Conservation (phyloP, 805 yeast species). For the Kazachstania martiniae region DNA sequence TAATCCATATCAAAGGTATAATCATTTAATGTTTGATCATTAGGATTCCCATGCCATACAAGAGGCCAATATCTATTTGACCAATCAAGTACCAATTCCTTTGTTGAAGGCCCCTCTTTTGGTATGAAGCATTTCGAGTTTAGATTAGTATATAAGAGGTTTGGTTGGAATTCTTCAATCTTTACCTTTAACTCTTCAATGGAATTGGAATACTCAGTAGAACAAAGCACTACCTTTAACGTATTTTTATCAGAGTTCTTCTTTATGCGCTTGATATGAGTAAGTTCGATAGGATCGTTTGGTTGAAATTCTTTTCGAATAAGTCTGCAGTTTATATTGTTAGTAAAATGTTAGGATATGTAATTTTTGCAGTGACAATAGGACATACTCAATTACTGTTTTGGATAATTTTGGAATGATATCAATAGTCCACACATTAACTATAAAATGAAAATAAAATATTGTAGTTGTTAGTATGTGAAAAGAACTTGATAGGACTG, state of each 20-base stretch:
- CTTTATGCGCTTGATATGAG: conserved; percentile 44
- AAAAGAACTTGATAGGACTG: no score
- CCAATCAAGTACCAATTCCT: conserved; percentile 60
- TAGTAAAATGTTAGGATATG: background rate
- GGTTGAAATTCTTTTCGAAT: conserved; percentile 19
- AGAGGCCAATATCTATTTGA: conserved; percentile 70
- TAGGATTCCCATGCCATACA: conserved; percentile 89
- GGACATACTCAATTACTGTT: conserved; percentile 15
- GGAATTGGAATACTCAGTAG: conserved; percentile 27
- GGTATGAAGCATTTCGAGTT: conserved; percentile 37
- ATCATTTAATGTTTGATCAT: conserved; percentile 55
- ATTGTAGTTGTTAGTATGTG: background rate
- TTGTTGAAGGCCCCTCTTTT: conserved; percentile 51
- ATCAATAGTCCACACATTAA: conserved; percentile 39
- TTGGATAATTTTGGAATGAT: conserved; percentile 31
- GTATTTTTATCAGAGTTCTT: conserved; percentile 19
- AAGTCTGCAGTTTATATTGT: conserved; percentile 6
- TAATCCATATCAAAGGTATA: conserved; percentile 37
- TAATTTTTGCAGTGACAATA: background rate
- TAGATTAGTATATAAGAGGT: conserved; percentile 14
- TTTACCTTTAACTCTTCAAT: conserved; percentile 16
- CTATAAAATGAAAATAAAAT: conserved; percentile 1
- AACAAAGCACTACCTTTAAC: conserved; percentile 36
- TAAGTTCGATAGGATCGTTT: conserved; percentile 20
- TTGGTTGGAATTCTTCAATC: conserved; percentile 5